phyloP scores from a whole-genome alignment of 108 stramenopile genomes.

The Stephanodiscus minutulus region DNA sequence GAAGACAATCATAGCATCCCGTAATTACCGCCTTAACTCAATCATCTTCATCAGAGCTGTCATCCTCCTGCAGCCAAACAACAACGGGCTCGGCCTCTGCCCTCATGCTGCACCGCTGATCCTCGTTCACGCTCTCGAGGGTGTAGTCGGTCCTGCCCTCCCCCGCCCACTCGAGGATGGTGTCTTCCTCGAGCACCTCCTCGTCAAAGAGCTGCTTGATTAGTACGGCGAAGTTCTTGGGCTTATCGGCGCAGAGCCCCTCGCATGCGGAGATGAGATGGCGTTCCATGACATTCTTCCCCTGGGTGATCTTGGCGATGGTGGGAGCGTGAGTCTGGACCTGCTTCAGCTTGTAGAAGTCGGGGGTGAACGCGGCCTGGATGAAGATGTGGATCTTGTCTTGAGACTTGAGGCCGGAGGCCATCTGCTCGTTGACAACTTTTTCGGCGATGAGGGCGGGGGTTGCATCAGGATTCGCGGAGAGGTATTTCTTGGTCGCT shows the following conservation, averaged over 20 bases:
- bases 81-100: constrained; percentile 86
- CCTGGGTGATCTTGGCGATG: constrained; percentile 67
- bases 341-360: constrained; percentile 87
- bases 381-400: constrained; percentile 85
- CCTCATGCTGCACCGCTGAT: constrained; percentile 73
- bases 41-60: constrained; percentile 77
- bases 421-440: constrained; percentile 92
- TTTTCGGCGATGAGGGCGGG: constrained; percentile 67
- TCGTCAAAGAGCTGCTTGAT: constrained; percentile 92
- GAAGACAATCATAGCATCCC: background rate
- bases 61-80: constrained; percentile 90
- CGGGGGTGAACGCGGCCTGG: constrained; percentile 73
- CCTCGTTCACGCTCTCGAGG: constrained; percentile 73
- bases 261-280: constrained; percentile 86
- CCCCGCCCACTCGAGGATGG: constrained; percentile 91
- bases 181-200: constrained; percentile 87
- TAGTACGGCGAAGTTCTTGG: constrained; percentile 89
- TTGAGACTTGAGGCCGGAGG: constrained; percentile 90
- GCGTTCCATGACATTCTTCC: constrained; percentile 79
- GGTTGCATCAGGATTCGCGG: constrained; percentile 72
- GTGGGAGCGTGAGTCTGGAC: constrained; percentile 67
- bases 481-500: constrained; percentile 74
- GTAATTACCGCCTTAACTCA: constrained; percentile 5
- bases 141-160: constrained; percentile 83
- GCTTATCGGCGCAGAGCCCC: constrained; percentile 72